These are phyloP conservation scores for Heterobasidion occidentale DNA, from an alignment of 1,284 basidiomycete genomes.

Conservation along the genomic window DNA sequence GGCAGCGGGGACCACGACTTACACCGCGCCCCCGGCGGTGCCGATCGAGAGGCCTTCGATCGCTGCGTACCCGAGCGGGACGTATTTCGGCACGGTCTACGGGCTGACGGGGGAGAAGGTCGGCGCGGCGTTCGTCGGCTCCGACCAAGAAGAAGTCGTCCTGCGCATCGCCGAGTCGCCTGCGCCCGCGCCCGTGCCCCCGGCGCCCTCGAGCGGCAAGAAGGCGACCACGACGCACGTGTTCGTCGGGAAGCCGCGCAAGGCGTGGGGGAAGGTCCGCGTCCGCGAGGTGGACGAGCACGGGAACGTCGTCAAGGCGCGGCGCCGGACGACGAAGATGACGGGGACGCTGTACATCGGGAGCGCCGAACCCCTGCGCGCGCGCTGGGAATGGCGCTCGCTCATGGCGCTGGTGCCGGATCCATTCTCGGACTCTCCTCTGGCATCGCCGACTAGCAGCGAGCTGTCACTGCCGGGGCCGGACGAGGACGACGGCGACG, in stretches of 20 bases:
- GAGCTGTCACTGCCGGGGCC: neutral
- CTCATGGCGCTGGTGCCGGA: neutral
- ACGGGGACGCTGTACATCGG: slow-evolving; percentile 2
- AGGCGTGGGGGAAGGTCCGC: slow-evolving; percentile 5
- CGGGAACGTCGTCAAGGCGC: neutral
- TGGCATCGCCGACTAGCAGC: neutral
- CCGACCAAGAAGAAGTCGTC: neutral
- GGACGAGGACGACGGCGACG: neutral
- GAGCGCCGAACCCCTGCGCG: slow-evolving; percentile 4
- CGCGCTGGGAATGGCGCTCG: neutral
- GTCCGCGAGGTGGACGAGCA: neutral
- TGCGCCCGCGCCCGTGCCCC: neutral
- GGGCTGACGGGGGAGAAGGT: neutral
- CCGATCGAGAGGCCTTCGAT: neutral
- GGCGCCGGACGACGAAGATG: neutral
- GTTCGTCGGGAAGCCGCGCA: slow-evolving; percentile 5
- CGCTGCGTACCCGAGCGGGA: neutral
- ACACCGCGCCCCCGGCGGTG: neutral
- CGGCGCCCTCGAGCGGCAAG: neutral
- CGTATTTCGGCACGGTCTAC: neutral
- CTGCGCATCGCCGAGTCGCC: neutral
- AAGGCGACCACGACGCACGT: neutral
- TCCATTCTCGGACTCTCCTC: neutral
- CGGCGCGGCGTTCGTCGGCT: neutral
- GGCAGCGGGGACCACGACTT: neutral